A percentile compares a stretch with the other conserved stretches of the same genome.
Conservation (phyloP, 805 yeast species). For the Schizosaccharomyces osmophilus region DNA sequence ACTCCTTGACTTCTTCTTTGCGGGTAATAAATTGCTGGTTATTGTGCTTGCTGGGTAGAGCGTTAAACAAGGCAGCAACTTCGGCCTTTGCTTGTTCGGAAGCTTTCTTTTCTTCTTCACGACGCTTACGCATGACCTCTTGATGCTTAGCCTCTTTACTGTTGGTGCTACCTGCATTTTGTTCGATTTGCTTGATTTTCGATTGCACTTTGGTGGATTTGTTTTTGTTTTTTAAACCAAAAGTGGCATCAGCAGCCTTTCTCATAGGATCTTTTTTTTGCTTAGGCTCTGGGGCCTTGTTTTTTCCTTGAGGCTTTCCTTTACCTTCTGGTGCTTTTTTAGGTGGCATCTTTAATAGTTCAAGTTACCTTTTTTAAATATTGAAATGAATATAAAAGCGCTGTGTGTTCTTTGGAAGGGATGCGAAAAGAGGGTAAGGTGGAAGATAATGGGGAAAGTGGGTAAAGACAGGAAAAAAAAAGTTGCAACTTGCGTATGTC, state of each 20-base stretch:
- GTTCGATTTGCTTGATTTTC: constrained; percentile 41
- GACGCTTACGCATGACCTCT: constrained; percentile 48
- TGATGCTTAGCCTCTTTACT: constrained; percentile 12
- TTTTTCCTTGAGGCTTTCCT: neutral
- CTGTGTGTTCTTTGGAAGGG: no score
- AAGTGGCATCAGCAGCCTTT: constrained; percentile 56
- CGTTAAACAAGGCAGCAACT: constrained; percentile 51
- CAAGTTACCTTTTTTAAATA: no score
- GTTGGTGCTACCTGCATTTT: constrained; percentile 20
- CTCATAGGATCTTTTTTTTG: neutral
- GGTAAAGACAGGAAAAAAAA: no score
- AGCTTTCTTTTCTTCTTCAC: constrained; percentile 62
- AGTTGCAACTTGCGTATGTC: no score
- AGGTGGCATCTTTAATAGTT: neutral
- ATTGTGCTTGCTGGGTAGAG: constrained; percentile 46
- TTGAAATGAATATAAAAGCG: no score
- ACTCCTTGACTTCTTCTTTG: constrained; percentile 27
- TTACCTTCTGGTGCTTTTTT: neutral
- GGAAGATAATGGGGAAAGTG: no score
- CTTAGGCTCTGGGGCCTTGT: neutral
- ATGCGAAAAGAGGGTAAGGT: no score
- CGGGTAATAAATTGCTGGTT: constrained; percentile 94
- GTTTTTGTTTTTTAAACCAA: constrained; percentile 87
- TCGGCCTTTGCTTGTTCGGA: constrained; percentile 75
- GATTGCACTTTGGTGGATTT: constrained; percentile 76